Evolutionary conservation across 78 protist species (phyloP).

Genomic region (Speleostelium caveatum): DNA sequence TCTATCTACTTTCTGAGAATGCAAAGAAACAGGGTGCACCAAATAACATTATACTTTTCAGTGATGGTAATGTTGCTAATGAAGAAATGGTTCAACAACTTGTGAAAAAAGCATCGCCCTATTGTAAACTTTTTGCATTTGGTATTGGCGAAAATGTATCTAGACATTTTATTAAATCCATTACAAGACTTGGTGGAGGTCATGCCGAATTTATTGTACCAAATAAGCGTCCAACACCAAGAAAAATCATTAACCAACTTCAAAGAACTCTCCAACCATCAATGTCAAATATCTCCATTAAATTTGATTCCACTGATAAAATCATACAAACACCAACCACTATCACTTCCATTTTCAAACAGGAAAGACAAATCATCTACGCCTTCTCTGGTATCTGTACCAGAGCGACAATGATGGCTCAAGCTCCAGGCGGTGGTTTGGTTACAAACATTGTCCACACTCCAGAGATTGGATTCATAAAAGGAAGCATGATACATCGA

Average conservation of each 20-base stretch:
- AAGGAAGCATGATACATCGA: conserved; percentile 55
- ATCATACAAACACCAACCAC: conserved; percentile 47
- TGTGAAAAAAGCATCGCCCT: conserved; percentile 16
- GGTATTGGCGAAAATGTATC: conserved; percentile 60
- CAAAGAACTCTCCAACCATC: conserved; percentile 54
- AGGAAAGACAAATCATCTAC: conserved; percentile 58
- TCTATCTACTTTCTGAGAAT: conserved; percentile 9
- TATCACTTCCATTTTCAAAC: conserved; percentile 40
- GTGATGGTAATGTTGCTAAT: conserved; percentile 79
- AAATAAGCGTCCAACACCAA: conserved; percentile 58
- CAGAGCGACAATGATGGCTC: conserved; percentile 50
- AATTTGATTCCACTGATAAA: conserved; percentile 45
- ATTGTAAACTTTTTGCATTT: conserved; percentile 45
- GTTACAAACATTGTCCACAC: conserved; percentile 55
- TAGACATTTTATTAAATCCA: conserved; percentile 47
- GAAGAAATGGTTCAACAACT: conserved; percentile 8
- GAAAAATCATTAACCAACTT: conserved; percentile 46
- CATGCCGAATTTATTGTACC: conserved; percentile 60
- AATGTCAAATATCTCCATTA: conserved; percentile 49
- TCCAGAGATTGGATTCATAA: conserved; percentile 68
- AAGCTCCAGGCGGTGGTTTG: conserved; percentile 76
- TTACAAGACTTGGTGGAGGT: conserved; percentile 65
- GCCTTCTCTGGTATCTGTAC: conserved; percentile 66
- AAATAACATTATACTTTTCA: conserved; percentile 38
- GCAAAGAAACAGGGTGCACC: conserved; percentile 5